Conservation (phyloP, 208 protist species). For the Leishmania amazonensis region DNA sequence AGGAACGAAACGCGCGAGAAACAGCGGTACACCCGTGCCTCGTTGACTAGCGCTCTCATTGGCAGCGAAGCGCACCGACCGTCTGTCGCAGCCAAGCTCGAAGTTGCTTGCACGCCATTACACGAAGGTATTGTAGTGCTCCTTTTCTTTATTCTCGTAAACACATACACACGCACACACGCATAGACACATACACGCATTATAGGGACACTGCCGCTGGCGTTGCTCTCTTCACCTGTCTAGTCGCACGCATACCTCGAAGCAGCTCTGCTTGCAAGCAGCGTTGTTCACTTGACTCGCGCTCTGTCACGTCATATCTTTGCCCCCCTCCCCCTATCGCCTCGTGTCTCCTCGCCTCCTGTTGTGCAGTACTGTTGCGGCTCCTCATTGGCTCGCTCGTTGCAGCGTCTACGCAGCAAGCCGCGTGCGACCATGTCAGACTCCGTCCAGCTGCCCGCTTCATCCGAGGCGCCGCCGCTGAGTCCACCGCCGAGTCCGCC, state of each 20-base stretch:
- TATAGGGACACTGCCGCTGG: not conserved
- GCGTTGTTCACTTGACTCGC: not conserved
- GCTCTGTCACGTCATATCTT: not conserved
- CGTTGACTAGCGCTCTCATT: not conserved
- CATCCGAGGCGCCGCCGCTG: not conserved
- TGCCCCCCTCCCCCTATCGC: not conserved
- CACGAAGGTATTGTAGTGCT: not conserved
- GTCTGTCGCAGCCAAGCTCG: not conserved
- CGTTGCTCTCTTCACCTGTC: not conserved
- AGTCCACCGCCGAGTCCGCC: not conserved
- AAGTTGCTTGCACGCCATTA: not conserved
- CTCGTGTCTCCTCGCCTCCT: not conserved
- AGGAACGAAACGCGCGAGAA: not conserved
- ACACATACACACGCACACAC: not conserved
- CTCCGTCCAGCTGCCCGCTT: not conserved
- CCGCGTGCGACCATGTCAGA: not conserved
- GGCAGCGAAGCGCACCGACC: not conserved
- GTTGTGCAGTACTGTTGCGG: not conserved
- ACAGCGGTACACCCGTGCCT: not conserved
- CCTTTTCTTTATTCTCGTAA: not conserved
- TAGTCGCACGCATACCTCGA: not conserved
- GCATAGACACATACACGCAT: not conserved
- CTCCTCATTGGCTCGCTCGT: not conserved
- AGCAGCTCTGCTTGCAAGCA: not conserved
- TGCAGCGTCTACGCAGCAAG: not conserved